Conservation (phyloP, 495 filamentous ascomycete species). For the Xylaria intraflava region DNA sequence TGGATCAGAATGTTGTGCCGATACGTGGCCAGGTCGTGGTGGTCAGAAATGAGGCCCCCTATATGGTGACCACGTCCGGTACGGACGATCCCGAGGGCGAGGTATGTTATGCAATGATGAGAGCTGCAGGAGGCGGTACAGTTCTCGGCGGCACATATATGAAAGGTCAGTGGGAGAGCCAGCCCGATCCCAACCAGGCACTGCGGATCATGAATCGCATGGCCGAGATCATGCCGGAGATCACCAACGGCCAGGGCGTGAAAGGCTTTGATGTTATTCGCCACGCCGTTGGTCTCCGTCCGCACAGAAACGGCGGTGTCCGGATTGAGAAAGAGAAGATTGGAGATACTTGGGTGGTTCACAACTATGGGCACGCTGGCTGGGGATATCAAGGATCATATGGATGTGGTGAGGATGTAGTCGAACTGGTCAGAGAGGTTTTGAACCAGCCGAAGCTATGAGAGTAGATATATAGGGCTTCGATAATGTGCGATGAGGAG, state of each 20-base stretch:
- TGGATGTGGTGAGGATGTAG: slow-evolving; percentile 67
- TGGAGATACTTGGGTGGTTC: slow-evolving; percentile 67
- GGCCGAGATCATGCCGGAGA: slow-evolving; percentile 61
- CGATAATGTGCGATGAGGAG: too few species aligned
- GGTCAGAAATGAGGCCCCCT: slow-evolving; percentile 72
- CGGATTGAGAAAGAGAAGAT: slow-evolving; percentile 79
- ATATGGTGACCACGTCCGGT: slow-evolving; percentile 64
- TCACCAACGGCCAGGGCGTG: slow-evolving; percentile 68
- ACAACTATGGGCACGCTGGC: slow-evolving; percentile 95
- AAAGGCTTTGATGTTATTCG: slow-evolving; percentile 80
- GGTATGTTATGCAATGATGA: slow-evolving; percentile 80
- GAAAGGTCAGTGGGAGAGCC: slow-evolving; percentile 73
- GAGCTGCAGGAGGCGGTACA: slow-evolving; percentile 71
- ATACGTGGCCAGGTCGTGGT: slow-evolving; percentile 82
- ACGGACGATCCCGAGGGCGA: slow-evolving; percentile 79
- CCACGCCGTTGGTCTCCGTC: slow-evolving; percentile 83
- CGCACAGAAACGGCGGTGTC: slow-evolving; percentile 65
- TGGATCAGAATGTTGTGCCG: slow-evolving; percentile 67
- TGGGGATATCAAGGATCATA: slow-evolving; percentile 88
- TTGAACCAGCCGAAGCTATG: slow-evolving; percentile 12
- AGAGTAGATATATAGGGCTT: too few species aligned
- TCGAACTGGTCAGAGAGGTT: slow-evolving; percentile 62
- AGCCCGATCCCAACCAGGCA: slow-evolving; percentile 75
- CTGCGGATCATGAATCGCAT: slow-evolving; percentile 83
- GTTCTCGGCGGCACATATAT: slow-evolving; percentile 85